Evolutionary conservation across 73 alveolate species (phyloP), one percentile per base, ranked within the genome.

Genomic region (Paramecium biaurelia): DNA sequence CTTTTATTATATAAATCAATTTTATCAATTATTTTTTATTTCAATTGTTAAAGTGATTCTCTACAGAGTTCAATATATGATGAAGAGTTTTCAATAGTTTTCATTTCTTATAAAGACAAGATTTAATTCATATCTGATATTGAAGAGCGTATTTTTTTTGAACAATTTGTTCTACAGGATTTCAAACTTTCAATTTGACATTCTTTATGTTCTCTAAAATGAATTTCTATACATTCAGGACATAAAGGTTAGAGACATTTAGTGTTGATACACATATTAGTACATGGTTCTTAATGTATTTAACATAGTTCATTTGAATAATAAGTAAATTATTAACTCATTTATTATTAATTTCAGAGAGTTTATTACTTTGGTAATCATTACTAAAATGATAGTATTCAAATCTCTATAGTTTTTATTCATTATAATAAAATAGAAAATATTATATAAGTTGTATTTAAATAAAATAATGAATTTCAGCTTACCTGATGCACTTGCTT

Each of bases 201-300:
- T 79, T 23, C 56, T 45, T 79, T 41, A 30, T 47, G 74, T 41
- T 79, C 90, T 45, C 56, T 38, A 12, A 79, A 63, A 45, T 79
- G 90, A 12, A 42, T 23, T 23, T 79, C 90, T 43, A 79, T 79
- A 79, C 90, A 79, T 14, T 79, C 90, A 2, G 90, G 90, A 79
- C 90, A 79, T 21, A 79, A 34, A 21, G 90, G 90, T 43, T 38
- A 9, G 32, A 79, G 90, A 45, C 90, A 79, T 21, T 72, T 72
- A 23, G 58, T 72, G 18, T 79, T 63, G 26, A 79, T 45, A 30
- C 90, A 79, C 42, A 79, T 79, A 45, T 79, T 79, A 10, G 90
- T 79, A 24, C 26, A 79, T 10, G 70, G 45, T 79, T 79, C 90
- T 18, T 41, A n/a, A 43, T 79, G 90, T 18, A 42, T 79, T 18